Conservation (phyloP, 768 basidiomycete genomes). For the Saitozyma sp. region DNA sequence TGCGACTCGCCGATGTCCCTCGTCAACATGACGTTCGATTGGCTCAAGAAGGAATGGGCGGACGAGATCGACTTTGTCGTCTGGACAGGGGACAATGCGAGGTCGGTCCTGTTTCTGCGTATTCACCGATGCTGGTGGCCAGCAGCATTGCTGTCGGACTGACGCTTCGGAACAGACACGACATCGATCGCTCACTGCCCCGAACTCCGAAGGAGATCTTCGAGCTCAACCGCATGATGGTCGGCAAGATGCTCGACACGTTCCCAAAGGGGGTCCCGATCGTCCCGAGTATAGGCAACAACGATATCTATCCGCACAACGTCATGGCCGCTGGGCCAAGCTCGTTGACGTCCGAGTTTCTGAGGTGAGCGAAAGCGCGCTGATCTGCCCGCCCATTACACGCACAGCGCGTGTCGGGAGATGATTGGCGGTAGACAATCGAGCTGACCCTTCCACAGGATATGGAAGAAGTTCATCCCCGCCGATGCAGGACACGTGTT, state of each 20-base stretch:
- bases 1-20: constrained; percentile 76
- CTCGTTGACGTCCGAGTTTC: constrained; percentile 59
- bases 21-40: constrained; percentile 80
- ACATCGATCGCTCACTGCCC: constrained; percentile 77
- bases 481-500: constrained; percentile 76
- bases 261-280: constrained; percentile 72
- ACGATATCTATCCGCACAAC: constrained; percentile 75
- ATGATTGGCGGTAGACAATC: not conserved
- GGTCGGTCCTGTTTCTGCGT: constrained; percentile 23
- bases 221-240: constrained; percentile 66
- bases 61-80: constrained; percentile 86
- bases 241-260: constrained; percentile 68
- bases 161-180: constrained; percentile 61
- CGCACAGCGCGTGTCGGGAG: too few relatives aligned
- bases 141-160: too few relatives aligned
- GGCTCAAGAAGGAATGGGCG: constrained; percentile 74
- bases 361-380: constrained; percentile 59
- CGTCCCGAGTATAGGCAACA: constrained; percentile 83
- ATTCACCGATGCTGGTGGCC: too few relatives aligned
- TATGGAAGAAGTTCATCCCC: constrained; percentile 81
- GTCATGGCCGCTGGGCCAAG: constrained; percentile 53
- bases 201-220: constrained; percentile 79
- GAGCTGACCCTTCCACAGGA: constrained; percentile 55
- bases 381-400: too few relatives aligned
- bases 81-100: constrained; percentile 58